These are phyloP conservation scores for Mycena pura DNA, from an alignment of 768 basidiomycete genomes.

Conservation along the genomic window DNA sequence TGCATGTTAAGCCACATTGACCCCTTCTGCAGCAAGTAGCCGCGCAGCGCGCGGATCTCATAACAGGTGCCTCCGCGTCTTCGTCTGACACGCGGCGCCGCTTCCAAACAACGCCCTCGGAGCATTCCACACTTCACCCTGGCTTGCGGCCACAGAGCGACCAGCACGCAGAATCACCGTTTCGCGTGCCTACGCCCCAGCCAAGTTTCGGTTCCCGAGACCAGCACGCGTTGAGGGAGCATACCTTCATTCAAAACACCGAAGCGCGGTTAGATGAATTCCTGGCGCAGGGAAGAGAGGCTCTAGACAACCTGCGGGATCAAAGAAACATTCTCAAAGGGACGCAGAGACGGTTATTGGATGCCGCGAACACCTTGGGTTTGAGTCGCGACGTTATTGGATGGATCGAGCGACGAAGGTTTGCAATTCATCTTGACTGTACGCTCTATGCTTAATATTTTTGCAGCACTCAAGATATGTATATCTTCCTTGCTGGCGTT, in stretches of 20 bases:
- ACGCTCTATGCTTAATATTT: not conserved
- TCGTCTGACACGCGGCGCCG: constrained; percentile 71
- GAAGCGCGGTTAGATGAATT: constrained; percentile 88
- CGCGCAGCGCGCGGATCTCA: constrained; percentile 67
- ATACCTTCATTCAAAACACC: constrained; percentile 86
- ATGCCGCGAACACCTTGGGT: constrained; percentile 93
- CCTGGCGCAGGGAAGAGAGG: constrained; percentile 89
- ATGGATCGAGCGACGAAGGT: constrained; percentile 97
- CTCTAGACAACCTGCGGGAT: constrained; percentile 89
- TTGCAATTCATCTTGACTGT: constrained; percentile 33
- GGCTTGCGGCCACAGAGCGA: constrained; percentile 56
- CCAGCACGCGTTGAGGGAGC: constrained; percentile 83
- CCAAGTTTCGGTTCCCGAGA: constrained; percentile 67
- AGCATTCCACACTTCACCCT: constrained; percentile 60
- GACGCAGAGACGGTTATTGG: constrained; percentile 85
- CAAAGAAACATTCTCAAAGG: constrained; percentile 95
- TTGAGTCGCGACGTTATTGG: constrained; percentile 93
- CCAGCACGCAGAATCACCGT: constrained; percentile 82
- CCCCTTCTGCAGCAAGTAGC: constrained; percentile 59
- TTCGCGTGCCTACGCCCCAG: constrained; percentile 65
- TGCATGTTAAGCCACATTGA: not conserved
- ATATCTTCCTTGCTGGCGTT: constrained; percentile 88
- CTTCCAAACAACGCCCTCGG: constrained; percentile 55
- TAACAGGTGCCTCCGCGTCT: constrained; percentile 52
- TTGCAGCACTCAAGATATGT: constrained; percentile 90